Percentiles rank a stretch among this genome's conserved stretches.
Evolutionary conservation across 2,329 filamentous ascomycete genomes (phyloP).

Genomic region (Beauveria scarabaeidicola): DNA sequence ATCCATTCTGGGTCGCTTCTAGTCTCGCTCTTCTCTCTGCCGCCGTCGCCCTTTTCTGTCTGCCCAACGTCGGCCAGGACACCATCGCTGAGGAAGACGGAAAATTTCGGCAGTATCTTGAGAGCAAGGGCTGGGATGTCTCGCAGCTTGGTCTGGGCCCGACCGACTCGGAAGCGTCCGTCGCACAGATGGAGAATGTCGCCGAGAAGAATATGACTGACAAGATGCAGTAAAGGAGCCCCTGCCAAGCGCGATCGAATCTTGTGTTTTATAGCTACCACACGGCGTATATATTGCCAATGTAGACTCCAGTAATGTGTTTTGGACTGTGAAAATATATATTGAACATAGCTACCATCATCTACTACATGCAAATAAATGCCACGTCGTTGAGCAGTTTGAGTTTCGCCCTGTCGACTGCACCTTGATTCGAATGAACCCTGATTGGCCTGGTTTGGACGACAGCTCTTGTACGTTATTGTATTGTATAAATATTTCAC

Average conservation of each 20-base stretch:
- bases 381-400: neutral
- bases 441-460: too few relatives aligned
- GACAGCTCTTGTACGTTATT: too few relatives aligned
- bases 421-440: too few relatives aligned
- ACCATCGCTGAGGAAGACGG: conserved; percentile 73
- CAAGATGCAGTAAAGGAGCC: neutral
- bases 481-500: too few relatives aligned
- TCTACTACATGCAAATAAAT: neutral
- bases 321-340: neutral
- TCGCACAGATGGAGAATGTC: neutral
- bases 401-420: too few relatives aligned
- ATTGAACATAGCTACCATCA: neutral
- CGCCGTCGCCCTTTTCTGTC: conserved; percentile 44
- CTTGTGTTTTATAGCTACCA: neutral
- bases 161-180: conserved; percentile 14
- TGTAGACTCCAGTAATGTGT: neutral
- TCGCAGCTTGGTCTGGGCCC: conserved; percentile 39
- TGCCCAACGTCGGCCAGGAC: conserved; percentile 76
- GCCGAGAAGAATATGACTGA: neutral
- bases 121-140: conserved; percentile 68
- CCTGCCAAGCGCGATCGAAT: neutral
- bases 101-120: conserved; percentile 66
- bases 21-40: conserved; percentile 70
- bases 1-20: conserved; percentile 83
- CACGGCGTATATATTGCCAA: neutral